phyloP scores from a whole-genome alignment of 2,329 filamentous ascomycete genomes.

The Colletotrichum sp. region DNA sequence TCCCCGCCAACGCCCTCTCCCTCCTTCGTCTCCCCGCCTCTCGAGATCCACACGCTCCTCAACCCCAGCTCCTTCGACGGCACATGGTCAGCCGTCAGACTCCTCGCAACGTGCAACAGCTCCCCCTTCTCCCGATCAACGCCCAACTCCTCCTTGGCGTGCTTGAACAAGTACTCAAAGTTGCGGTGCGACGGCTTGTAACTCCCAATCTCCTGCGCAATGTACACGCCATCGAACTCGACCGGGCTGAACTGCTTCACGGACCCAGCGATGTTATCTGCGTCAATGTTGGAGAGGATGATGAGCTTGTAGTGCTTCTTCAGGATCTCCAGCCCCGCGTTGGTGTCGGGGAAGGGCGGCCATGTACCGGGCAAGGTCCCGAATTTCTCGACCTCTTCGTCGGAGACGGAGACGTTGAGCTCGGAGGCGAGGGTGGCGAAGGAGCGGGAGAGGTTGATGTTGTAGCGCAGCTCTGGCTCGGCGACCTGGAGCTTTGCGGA shows the following conservation, averaged over 20 bases:
- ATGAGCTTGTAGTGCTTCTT: slow-evolving; percentile 60
- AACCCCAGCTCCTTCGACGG: slow-evolving; percentile 67
- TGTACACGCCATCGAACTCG: slow-evolving; percentile 67
- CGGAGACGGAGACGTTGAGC: slow-evolving; percentile 36
- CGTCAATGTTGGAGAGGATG: slow-evolving; percentile 66
- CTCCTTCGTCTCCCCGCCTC: slow-evolving; percentile 57
- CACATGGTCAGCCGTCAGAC: slow-evolving; percentile 69
- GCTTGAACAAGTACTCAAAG: slow-evolving; percentile 68
- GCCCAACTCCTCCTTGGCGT: slow-evolving; percentile 57
- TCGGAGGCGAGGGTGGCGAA: slow-evolving; percentile 50
- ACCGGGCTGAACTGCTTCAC: slow-evolving; percentile 48
- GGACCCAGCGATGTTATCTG: slow-evolving; percentile 31
- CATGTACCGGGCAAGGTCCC: slow-evolving; percentile 57
- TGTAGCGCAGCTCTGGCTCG: slow-evolving; percentile 61
- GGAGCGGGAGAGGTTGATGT: slow-evolving; percentile 54
- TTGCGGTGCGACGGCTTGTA: slow-evolving; percentile 73
- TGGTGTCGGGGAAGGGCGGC: slow-evolving; percentile 62
- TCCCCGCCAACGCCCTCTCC: slow-evolving; percentile 30
- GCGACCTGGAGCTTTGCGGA: slow-evolving; percentile 56
- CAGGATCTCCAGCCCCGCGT: slow-evolving; percentile 55
- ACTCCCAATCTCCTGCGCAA: slow-evolving; percentile 72
- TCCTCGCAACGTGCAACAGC: slow-evolving; percentile 73
- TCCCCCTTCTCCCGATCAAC: slow-evolving; percentile 52
- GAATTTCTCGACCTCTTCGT: slow-evolving; percentile 50
- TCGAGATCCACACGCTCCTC: slow-evolving; percentile 68